Conservation (phyloP, 2,329 filamentous ascomycete species). For the Fusarium dimerum region DNA sequence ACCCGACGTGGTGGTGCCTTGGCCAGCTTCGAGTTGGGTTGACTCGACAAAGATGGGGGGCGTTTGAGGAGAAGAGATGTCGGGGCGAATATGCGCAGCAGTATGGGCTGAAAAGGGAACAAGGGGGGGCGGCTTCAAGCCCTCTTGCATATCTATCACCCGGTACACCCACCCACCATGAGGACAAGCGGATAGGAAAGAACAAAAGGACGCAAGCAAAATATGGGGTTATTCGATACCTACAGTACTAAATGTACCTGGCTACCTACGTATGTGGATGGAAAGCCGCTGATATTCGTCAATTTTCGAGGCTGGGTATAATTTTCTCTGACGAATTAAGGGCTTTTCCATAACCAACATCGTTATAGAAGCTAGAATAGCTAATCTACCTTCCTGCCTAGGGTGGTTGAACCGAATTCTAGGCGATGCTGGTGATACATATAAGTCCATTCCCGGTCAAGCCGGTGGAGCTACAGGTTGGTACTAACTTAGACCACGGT, state of each 20-base stretch:
- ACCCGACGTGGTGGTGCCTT: slow-evolving; percentile 4
- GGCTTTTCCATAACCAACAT: slow-evolving; percentile 7
- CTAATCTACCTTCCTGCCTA: too few relatives aligned
- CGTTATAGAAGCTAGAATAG: neutral
- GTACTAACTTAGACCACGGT: too few relatives aligned
- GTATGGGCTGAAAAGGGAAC: slow-evolving; percentile 13
- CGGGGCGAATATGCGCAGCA: neutral
- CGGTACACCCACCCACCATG: slow-evolving; percentile 12
- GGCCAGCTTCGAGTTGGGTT: slow-evolving; percentile 1
- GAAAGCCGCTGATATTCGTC: too few relatives aligned
- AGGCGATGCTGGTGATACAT: slow-evolving; percentile 3
- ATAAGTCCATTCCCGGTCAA: slow-evolving; percentile 27
- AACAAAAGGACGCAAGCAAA: slow-evolving; percentile 1
- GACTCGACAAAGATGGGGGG: too few relatives aligned
- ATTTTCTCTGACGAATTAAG: neutral
- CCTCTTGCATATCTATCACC: slow-evolving; percentile 27
- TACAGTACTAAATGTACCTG: neutral
- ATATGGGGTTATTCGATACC: too few relatives aligned
- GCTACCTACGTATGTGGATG: neutral
- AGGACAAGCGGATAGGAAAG: slow-evolving; percentile 3
- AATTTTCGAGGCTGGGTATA: too few relatives aligned
- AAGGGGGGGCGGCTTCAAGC: slow-evolving; percentile 21
- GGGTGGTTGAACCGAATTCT: neutral
- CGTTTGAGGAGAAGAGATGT: too few relatives aligned
- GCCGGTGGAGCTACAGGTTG: slow-evolving; percentile 24